Evolutionary conservation across 352 stramenopile species (phyloP), one percentile per base, ranked within the genome.

Genomic region (Blastocystis sp.): DNA sequence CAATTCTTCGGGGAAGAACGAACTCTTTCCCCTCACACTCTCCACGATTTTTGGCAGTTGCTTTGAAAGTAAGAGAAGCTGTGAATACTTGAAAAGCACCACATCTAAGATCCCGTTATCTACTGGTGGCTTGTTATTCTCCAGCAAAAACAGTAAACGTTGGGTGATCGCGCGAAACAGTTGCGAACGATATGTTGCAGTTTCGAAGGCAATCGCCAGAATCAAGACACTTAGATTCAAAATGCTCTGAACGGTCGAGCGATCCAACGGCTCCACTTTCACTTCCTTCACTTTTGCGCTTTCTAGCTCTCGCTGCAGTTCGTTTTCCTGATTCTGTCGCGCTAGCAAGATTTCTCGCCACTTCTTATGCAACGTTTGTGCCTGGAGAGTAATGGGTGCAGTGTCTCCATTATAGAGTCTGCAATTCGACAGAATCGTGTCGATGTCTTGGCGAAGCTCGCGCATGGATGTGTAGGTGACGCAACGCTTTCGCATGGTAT

Each of bases 121-220:
- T 20, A 50, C n/a, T 18, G 73, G 73, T 43, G 54, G 26, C 15
- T 34, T 84, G 11, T 45, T n/a, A 15, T 68, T 26, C 3, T n/a
- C 26, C 2, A 84, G 26, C 8, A 84, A 45, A 41, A 66, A 68
- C 20, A 66, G 47, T 9, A 84, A 15, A 18, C 73, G 73, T 37
- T 84, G 73, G 23, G 23, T 53, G 11, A 84, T 64, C 3, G 73
- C 73, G 3, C 73, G 73, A 20, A 84, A 43, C 54, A 84, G 47
- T 45, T 84, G 73, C 5, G 73, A 13, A 43, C 62, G 62, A 2
- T 69, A 39, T 34, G 15, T 9, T 8, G 73, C 53, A 20, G 43
- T 47, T 15, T 63, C 15, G 13, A 84, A 26, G 3, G 26, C 43
- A 3, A 68, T 20, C 18, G 4, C 70, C 18, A 80, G 8, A 20